phyloP scores from a whole-genome alignment of 306 rosid species.

The Malus orientalis region DNA sequence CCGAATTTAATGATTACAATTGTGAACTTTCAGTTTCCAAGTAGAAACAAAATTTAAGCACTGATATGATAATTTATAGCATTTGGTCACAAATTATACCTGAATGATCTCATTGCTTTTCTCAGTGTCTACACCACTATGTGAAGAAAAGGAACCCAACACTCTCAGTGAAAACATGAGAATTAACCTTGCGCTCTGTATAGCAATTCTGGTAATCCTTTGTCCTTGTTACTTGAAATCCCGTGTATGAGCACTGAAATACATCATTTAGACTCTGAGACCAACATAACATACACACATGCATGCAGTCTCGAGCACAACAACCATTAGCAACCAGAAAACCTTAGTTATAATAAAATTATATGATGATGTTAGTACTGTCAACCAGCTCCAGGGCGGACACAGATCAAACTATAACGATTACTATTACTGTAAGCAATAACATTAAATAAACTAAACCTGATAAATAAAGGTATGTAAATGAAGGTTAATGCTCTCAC shows the following conservation, averaged over 20 bases:
- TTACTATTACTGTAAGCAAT: background rate
- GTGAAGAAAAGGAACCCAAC: constrained; percentile 23
- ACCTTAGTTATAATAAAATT: background rate
- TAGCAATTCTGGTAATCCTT: constrained; percentile 20
- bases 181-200: constrained; percentile 14
- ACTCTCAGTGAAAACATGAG: constrained; percentile 18
- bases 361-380: background rate
- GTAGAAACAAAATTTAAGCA: background rate
- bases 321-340: background rate
- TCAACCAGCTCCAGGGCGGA: background rate
- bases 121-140: constrained; percentile 23
- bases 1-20: constrained; percentile 24
- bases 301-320: background rate
- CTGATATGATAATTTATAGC: constrained; percentile 1
- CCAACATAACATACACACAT: background rate
- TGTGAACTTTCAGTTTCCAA: constrained; percentile 5
- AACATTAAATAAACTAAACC: background rate
- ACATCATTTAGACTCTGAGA: constrained; percentile 25
- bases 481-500: background rate
- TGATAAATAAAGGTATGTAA: background rate
- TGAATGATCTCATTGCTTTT: constrained; percentile 35
- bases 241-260: constrained; percentile 27
- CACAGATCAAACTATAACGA: background rate
- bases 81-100: constrained; percentile 21
- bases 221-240: constrained; percentile 24